Evolutionary conservation across 148 eudicot genomes (phyloP).

Genomic region (Persicaria maculosa): DNA sequence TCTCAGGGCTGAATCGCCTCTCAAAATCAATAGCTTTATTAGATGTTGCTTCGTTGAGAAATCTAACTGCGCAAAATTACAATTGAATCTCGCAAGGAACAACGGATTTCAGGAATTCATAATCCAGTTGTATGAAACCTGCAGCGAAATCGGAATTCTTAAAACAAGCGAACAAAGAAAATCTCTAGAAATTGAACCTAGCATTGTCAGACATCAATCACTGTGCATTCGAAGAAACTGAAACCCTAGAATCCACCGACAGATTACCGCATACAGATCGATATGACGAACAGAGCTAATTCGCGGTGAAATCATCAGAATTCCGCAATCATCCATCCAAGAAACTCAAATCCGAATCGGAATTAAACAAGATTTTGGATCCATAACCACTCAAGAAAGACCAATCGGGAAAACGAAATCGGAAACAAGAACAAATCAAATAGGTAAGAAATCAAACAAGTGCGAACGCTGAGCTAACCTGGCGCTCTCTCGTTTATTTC

Average conservation of each 20-base stretch:
- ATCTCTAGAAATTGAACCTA: neutral
- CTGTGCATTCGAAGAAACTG: neutral
- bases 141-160: neutral
- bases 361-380: neutral
- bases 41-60: neutral
- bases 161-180: neutral
- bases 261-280: neutral
- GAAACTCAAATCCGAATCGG: neutral
- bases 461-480: slow-evolving; percentile 2
- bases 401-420: neutral
- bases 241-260: neutral
- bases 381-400: neutral
- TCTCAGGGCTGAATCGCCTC: neutral
- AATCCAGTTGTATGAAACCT: neutral
- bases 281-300: neutral
- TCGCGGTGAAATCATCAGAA: neutral
- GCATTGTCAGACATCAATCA: neutral
- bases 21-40: neutral
- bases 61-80: neutral
- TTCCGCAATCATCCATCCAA: neutral
- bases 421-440: neutral
- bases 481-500: neutral
- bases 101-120: neutral
- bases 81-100: neutral
- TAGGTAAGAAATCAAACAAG: neutral